A percentile compares a stretch with the other conserved stretches of the same genome.
These are phyloP conservation scores for Gaeumannomyces tritici DNA, from an alignment of 2,329 filamentous ascomycete species.

Conservation along the genomic window DNA sequence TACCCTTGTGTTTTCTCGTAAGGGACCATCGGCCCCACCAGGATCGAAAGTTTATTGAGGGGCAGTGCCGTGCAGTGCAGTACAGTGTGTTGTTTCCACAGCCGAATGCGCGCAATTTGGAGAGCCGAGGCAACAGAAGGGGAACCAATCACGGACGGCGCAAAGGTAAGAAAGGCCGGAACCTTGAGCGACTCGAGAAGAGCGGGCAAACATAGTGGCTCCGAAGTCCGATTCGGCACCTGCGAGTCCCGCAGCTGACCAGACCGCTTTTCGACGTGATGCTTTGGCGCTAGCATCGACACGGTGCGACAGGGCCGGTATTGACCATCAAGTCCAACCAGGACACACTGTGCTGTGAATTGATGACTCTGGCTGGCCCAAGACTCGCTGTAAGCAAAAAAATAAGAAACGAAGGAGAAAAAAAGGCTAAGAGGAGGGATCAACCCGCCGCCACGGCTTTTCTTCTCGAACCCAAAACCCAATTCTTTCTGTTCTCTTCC, in stretches of 20 bases:
- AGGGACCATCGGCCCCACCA: background rate
- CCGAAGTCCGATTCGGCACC: background rate
- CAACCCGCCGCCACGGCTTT: background rate
- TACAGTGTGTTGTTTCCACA: no score
- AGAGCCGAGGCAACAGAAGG: background rate
- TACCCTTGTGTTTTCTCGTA: no score
- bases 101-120: background rate
- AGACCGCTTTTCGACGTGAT: no score
- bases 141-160: background rate
- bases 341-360: background rate
- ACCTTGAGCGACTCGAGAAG: background rate
- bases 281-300: no score
- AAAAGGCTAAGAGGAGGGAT: background rate
- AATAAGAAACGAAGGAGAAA: background rate
- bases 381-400: background rate
- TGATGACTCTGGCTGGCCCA: background rate
- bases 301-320: no score
- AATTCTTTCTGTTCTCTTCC: background rate
- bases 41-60: background rate
- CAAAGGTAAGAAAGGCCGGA: background rate
- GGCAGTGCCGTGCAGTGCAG: no score
- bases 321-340: no score
- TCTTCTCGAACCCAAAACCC: background rate
- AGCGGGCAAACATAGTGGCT: background rate
- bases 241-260: no score